Conservation (phyloP, 306 rosid genomes). For the Quercus glauca region DNA sequence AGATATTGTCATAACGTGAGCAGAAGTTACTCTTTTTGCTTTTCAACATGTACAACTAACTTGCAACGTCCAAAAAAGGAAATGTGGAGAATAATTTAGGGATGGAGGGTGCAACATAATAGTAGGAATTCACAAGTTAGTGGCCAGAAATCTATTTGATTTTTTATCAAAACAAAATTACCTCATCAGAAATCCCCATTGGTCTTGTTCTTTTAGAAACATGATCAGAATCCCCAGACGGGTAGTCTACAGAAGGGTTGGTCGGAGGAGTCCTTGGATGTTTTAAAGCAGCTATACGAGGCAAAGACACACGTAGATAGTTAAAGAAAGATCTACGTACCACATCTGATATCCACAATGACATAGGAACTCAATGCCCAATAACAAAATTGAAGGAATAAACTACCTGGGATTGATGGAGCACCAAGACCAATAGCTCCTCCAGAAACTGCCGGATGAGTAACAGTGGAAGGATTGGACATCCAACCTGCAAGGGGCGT, state of each 20-base stretch:
- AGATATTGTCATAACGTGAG: background rate
- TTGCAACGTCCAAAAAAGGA: background rate
- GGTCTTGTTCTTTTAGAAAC: constrained; percentile 88
- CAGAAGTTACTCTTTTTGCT: background rate
- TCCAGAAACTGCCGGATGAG: constrained; percentile 85
- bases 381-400: constrained; percentile 19
- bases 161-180: constrained; percentile 22
- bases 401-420: constrained; percentile 87
- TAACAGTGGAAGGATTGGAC: constrained; percentile 91
- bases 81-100: background rate
- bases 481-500: constrained; percentile 97
- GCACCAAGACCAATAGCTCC: constrained; percentile 95
- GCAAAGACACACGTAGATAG: constrained; percentile 23
- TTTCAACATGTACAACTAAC: background rate
- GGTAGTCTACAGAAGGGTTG: constrained; percentile 86
- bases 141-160: background rate
- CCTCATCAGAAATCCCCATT: constrained; percentile 88
- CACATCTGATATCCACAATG: constrained; percentile 3
- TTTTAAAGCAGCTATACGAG: constrained; percentile 77
- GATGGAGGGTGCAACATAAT: background rate
- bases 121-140: background rate
- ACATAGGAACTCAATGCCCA: constrained; percentile 5
- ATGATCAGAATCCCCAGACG: constrained; percentile 90
- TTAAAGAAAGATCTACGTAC: constrained; percentile 13
- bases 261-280: constrained; percentile 97